Evolutionary conservation across 1,284 basidiomycete genomes (phyloP).

Genomic region (Xerocomus minutiporus): DNA sequence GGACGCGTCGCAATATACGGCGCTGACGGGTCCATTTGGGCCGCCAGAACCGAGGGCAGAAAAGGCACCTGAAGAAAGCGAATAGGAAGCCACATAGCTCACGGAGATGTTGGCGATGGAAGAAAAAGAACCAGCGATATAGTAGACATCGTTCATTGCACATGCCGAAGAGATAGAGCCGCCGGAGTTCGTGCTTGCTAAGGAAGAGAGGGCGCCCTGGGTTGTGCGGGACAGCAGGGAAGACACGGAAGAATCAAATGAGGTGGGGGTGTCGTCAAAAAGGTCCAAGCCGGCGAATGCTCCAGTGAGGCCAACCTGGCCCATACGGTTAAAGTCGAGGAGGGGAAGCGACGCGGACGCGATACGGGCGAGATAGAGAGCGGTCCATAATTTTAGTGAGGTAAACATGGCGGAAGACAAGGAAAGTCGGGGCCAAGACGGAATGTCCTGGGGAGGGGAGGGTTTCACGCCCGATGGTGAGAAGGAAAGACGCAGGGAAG

Average conservation of each 20-base stretch:
- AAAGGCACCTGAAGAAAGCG: constrained; percentile 54
- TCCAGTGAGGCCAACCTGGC: constrained; percentile 81
- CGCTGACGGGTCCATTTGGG: constrained; percentile 68
- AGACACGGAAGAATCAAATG: constrained; percentile 65
- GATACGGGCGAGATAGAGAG: constrained; percentile 30
- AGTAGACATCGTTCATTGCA: constrained; percentile 57
- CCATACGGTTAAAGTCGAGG: constrained; percentile 90
- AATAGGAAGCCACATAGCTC: constrained; percentile 72
- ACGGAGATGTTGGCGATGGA: constrained; percentile 56
- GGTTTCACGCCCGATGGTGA: neutral
- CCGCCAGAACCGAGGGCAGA: constrained; percentile 55
- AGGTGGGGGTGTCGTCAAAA: constrained; percentile 53
- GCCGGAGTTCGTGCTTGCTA: constrained; percentile 68
- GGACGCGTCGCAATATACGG: constrained; percentile 79
- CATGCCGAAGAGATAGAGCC: constrained; percentile 67
- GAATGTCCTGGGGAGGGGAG: constrained; percentile 1
- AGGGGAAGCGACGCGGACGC: constrained; percentile 63
- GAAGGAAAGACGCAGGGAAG: neutral
- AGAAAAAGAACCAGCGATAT: constrained; percentile 74
- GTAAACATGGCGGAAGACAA: constrained; percentile 7
- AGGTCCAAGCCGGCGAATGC: constrained; percentile 82
- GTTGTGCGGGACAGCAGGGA: constrained; percentile 64
- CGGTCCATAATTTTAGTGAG: constrained; percentile 11
- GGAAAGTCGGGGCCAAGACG: neutral
- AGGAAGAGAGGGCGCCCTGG: constrained; percentile 56